phyloP scores from a whole-genome alignment of 805 yeast genomes.

The Metschnikowia borealis region DNA sequence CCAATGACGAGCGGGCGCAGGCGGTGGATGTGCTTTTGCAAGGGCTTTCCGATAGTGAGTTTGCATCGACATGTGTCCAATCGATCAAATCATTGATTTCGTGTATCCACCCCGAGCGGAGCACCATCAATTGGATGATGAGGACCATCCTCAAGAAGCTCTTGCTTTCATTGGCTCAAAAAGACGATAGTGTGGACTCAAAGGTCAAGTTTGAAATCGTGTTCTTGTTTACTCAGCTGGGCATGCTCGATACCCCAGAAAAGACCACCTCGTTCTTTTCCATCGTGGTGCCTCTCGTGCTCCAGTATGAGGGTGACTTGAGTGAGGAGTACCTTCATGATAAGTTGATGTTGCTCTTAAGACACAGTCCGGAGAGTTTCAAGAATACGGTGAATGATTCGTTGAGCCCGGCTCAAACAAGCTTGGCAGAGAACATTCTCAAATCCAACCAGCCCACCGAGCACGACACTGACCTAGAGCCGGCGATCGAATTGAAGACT shows the following conservation, averaged over 20 bases:
- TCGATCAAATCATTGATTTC: conserved; percentile 58
- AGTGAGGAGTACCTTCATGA: conserved; percentile 40
- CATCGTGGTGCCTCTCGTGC: conserved; percentile 35
- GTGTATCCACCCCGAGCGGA: conserved; percentile 21
- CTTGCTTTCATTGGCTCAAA: conserved; percentile 17
- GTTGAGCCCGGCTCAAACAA: conserved; percentile 40
- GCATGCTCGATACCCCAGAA: conserved; percentile 22
- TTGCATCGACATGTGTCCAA: conserved; percentile 40
- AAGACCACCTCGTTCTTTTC: conserved; percentile 28
- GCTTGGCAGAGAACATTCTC: conserved; percentile 41
- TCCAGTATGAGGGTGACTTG: conserved; percentile 24
- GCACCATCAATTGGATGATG: conserved; percentile 39
- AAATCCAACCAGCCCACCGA: conserved; percentile 16
- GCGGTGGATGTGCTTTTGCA: conserved; percentile 24
- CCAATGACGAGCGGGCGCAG: conserved; percentile 20
- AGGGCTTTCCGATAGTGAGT: conserved; percentile 19
- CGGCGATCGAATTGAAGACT: conserved; percentile 47
- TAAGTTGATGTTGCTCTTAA: conserved; percentile 46
- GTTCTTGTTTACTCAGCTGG: conserved; percentile 39
- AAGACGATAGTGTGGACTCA: conserved; percentile 20
- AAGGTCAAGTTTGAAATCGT: conserved; percentile 48
- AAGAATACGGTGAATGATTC: conserved; percentile 41
- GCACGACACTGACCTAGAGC: conserved; percentile 8
- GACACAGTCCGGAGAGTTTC: conserved; percentile 43
- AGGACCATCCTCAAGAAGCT: conserved; percentile 46